A percentile compares a stretch with the other conserved stretches of the same genome.
Conservation (phyloP, 768 basidiomycete genomes). For the Mycena pura region DNA sequence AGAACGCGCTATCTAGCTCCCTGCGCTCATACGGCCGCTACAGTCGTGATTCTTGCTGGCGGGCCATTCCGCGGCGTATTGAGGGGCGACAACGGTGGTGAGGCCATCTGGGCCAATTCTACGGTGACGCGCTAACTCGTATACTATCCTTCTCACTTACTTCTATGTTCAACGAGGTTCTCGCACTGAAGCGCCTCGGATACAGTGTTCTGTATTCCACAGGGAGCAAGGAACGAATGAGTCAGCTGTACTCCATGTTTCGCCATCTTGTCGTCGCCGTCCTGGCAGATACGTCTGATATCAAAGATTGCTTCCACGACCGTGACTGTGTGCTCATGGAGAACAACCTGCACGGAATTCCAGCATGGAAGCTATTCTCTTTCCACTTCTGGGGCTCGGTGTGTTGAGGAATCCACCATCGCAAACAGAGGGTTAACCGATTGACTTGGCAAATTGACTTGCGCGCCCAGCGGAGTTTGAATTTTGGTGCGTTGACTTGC, state of each 20-base stretch:
- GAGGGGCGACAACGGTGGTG: slow-evolving; percentile 35
- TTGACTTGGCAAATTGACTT: too few species aligned
- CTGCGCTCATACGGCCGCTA: not conserved
- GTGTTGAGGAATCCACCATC: not conserved
- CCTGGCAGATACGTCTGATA: slow-evolving; percentile 9
- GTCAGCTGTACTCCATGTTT: slow-evolving; percentile 39
- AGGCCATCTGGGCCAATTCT: slow-evolving; percentile 42
- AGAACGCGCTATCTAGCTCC: not conserved
- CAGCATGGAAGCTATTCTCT: slow-evolving; percentile 46
- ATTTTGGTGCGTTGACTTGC: too few species aligned
- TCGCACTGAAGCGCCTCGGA: slow-evolving; percentile 31
- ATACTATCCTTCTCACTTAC: slow-evolving; percentile 5
- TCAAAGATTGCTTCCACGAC: slow-evolving; percentile 8
- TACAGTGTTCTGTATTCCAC: slow-evolving; percentile 19
- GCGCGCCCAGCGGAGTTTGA: too few species aligned
- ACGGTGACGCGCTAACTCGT: slow-evolving; percentile 26
- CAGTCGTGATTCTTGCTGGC: slow-evolving; percentile 39
- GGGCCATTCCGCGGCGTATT: slow-evolving; percentile 37
- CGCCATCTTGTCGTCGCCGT: slow-evolving; percentile 39
- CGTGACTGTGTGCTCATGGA: slow-evolving; percentile 36
- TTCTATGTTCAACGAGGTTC: slow-evolving; percentile 15
- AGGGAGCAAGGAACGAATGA: slow-evolving; percentile 30
- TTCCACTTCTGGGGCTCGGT: slow-evolving; percentile 23
- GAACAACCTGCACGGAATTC: slow-evolving; percentile 40
- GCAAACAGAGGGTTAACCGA: too few species aligned